A percentile compares a stretch with the other conserved stretches of the same genome.
Evolutionary conservation across 2,329 filamentous ascomycete species (phyloP).

Genomic region (Balansia obtecta): DNA sequence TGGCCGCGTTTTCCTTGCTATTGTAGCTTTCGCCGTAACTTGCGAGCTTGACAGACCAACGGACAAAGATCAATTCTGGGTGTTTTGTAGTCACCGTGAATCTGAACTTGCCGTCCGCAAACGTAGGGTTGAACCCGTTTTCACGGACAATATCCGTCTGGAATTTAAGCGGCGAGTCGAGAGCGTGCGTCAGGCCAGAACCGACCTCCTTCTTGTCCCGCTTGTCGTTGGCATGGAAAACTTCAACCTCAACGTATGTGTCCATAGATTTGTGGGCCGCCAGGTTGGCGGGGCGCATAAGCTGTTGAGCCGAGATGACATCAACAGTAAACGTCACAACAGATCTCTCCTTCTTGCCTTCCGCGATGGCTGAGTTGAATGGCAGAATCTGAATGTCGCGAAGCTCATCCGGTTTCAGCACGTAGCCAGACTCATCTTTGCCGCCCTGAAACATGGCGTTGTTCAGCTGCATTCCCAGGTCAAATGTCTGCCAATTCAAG

Average conservation of each 20-base stretch:
- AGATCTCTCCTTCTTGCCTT: constrained; percentile 63
- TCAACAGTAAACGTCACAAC: constrained; percentile 76
- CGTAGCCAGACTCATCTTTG: constrained; percentile 77
- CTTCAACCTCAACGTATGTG: constrained; percentile 88
- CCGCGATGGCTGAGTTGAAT: constrained; percentile 34
- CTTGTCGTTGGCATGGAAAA: constrained; percentile 90
- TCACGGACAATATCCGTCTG: constrained; percentile 70
- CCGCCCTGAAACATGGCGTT: constrained; percentile 95
- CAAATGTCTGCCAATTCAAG: constrained; percentile 96
- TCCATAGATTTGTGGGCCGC: constrained; percentile 67
- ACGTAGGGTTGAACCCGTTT: constrained; percentile 90
- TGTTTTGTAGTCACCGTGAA: constrained; percentile 87
- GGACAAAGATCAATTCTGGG: constrained; percentile 84
- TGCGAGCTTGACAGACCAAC: constrained; percentile 84
- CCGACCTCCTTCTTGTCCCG: constrained; percentile 71
- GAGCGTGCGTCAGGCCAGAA: constrained; percentile 34
- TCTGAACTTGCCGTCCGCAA: constrained; percentile 59
- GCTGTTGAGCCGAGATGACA: constrained; percentile 85
- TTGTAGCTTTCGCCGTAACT: constrained; percentile 60
- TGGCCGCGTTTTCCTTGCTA: constrained; percentile 41
- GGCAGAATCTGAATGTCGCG: constrained; percentile 55
- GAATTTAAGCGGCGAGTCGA: constrained; percentile 55
- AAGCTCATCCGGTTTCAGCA: constrained; percentile 81
- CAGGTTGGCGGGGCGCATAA: constrained; percentile 69
- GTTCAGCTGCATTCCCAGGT: constrained; percentile 90